Evolutionary conservation across 371 early-diverging fungal species (phyloP).

Genomic region (Catenaria anguillulae): DNA sequence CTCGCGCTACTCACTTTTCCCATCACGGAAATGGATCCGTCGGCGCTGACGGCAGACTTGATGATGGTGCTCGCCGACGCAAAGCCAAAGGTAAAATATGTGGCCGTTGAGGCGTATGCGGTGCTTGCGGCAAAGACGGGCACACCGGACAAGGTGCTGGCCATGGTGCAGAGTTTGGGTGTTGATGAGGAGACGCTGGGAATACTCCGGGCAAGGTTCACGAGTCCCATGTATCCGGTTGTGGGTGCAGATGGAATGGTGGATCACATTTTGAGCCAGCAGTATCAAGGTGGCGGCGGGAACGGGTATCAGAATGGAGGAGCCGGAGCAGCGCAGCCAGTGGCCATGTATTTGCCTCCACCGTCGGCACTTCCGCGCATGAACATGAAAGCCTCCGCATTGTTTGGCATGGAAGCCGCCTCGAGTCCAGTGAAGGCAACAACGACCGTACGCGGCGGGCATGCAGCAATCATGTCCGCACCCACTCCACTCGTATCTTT

Average conservation of each 20-base stretch:
- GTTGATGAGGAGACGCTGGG: conserved; percentile 13
- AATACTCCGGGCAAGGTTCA: conserved; percentile 10
- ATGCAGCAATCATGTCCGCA: no score
- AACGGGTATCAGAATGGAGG: no score
- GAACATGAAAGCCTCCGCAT: no score
- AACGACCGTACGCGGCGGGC: no score
- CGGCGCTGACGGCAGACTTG: conserved; percentile 9
- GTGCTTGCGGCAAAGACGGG: conserved; percentile 8
- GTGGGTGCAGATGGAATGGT: conserved; percentile 12
- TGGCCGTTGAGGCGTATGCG: conserved; percentile 12
- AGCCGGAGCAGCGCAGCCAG: no score
- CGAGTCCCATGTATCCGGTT: conserved; percentile 7
- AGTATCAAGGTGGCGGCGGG: no score
- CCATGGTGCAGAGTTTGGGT: conserved; percentile 10
- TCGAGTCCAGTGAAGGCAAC: no score
- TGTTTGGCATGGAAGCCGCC: no score
- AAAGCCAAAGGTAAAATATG: conserved; percentile 12
- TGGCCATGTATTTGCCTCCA: no score
- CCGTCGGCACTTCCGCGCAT: no score
- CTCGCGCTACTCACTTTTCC: conserved; percentile 14
- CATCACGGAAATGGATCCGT: conserved; percentile 6
- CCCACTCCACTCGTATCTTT: no score
- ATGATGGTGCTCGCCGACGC: conserved; percentile 9
- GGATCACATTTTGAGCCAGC: no score
- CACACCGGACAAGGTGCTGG: conserved; percentile 2